phyloP scores from a whole-genome alignment of 164 flowering plant species.

The Chimonanthus praecox region DNA sequence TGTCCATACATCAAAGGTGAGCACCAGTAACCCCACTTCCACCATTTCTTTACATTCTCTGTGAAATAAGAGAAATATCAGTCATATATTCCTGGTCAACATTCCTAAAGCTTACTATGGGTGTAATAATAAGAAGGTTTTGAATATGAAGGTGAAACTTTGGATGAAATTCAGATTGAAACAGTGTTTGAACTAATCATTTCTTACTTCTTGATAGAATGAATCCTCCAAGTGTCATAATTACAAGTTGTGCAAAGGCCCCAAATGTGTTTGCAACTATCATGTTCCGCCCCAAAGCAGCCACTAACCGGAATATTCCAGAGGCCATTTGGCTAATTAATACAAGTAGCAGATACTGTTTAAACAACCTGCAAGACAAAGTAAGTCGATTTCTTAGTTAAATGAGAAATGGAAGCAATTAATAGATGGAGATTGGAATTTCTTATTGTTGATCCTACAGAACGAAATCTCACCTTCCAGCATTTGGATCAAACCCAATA shows the following conservation, averaged over 20 bases:
- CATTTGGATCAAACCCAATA: slow-evolving; percentile 8
- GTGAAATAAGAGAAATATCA: background rate
- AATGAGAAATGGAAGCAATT: too few relatives aligned
- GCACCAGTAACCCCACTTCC: slow-evolving; percentile 82
- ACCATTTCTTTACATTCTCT: slow-evolving; percentile 38
- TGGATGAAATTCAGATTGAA: too few relatives aligned
- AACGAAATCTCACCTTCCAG: slow-evolving; percentile 2
- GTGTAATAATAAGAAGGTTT: too few relatives aligned
- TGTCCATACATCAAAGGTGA: slow-evolving; percentile 68
- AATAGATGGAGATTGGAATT: too few relatives aligned
- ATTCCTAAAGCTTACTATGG: too few relatives aligned
- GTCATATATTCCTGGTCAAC: too few relatives aligned
- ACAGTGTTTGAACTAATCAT: background rate
- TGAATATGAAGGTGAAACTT: too few relatives aligned
- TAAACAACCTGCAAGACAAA: slow-evolving; percentile 2
- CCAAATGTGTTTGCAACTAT: slow-evolving; percentile 12
- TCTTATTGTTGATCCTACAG: too few relatives aligned
- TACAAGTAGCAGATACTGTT: slow-evolving; percentile 1
- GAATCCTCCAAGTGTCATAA: slow-evolving; percentile 1
- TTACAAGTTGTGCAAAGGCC: background rate
- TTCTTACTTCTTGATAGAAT: slow-evolving; percentile 7
- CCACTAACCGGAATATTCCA: background rate
- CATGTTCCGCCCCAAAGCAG: background rate
- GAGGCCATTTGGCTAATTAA: slow-evolving; percentile 5
- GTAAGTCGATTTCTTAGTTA: background rate